A percentile compares a stretch with the other conserved stretches of the same genome.
Conservation (phyloP, 192 early-diverging fungal species). For the Obelidium mucronatum region DNA sequence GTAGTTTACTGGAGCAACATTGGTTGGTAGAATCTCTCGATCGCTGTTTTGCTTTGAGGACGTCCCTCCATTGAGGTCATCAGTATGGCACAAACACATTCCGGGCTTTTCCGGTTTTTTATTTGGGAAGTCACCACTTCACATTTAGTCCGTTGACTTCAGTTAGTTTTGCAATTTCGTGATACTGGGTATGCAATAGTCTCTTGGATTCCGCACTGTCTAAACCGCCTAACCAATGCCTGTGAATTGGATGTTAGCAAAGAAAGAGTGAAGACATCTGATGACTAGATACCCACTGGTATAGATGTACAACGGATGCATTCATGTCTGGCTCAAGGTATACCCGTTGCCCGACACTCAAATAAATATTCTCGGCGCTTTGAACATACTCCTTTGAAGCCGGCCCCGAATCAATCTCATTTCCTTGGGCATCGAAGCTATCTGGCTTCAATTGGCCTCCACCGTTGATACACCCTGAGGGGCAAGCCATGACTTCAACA, state of each 20-base stretch:
- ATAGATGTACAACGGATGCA: constrained; percentile 64
- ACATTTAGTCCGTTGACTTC: constrained; percentile 32
- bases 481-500: constrained; percentile 98
- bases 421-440: constrained; percentile 8
- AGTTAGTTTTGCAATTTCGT: constrained; percentile 70
- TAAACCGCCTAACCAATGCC: constrained; percentile 83
- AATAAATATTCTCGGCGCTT: constrained; percentile 73
- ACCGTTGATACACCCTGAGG: constrained; percentile 96
- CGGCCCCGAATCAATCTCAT: constrained; percentile 15
- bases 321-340: constrained; percentile 71
- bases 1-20: background rate
- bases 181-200: constrained; percentile 86
- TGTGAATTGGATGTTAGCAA: constrained; percentile 23
- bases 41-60: background rate
- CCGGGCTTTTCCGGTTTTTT: no score
- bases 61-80: background rate
- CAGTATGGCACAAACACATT: background rate
- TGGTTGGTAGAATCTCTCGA: background rate
- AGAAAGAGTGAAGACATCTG: background rate
- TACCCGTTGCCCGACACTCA: constrained; percentile 44
- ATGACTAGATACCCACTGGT: constrained; percentile 52
- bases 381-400: constrained; percentile 80
- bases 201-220: constrained; percentile 65
- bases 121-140: constrained; percentile 24
- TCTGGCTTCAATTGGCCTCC: constrained; percentile 89